Conservation (phyloP, 345 rosid genomes). For the Camelina hispida region DNA sequence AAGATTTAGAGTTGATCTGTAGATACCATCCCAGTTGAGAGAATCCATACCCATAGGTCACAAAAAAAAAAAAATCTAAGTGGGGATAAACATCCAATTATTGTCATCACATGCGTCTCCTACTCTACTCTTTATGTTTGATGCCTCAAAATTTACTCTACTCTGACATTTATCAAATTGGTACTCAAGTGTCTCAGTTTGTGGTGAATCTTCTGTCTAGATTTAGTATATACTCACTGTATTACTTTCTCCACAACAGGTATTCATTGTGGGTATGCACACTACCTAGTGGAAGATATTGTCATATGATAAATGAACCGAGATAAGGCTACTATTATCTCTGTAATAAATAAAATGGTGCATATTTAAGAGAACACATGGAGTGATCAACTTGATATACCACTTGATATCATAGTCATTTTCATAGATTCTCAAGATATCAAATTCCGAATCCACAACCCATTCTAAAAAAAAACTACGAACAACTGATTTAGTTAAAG, state of each 20-base stretch:
- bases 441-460: constrained; percentile 5
- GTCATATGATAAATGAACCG: neutral
- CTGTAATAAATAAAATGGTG: neutral
- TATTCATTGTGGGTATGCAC: neutral
- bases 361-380: neutral
- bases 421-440: constrained; percentile 29
- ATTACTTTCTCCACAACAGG: neutral
- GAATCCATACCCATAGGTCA: neutral
- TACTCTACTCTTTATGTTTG: neutral
- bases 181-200: neutral
- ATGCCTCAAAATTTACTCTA: constrained; percentile 13
- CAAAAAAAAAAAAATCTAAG: neutral
- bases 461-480: neutral
- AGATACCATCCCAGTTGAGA: neutral
- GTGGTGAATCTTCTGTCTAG: neutral
- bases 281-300: neutral
- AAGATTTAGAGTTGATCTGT: neutral
- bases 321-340: constrained; percentile 7
- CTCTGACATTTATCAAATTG: neutral
- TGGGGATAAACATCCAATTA: neutral
- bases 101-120: constrained; percentile 13
- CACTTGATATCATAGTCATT: constrained; percentile 20
- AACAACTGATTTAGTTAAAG: neutral
- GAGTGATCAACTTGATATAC: constrained; percentile 16
- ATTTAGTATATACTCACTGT: neutral